Evolutionary conservation across 169 alveolate genomes (phyloP).

Genomic region (Perkinsus marinus): DNA sequence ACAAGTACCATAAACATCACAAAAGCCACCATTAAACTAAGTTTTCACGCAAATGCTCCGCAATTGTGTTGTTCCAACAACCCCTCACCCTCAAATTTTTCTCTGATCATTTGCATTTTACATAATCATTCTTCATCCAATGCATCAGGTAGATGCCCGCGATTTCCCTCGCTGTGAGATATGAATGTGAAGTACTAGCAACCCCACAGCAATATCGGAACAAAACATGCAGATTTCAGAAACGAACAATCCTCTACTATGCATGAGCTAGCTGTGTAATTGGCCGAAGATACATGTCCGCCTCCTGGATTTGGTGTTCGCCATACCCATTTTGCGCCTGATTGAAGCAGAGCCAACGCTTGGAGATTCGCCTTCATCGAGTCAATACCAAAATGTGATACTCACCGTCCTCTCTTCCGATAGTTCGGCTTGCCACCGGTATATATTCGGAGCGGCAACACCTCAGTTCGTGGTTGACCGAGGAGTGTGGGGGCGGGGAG

Average conservation of each 20-base stretch:
- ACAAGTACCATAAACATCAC: neutral
- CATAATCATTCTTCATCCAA: no score
- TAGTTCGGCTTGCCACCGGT: neutral
- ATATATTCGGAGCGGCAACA: neutral
- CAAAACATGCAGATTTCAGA: no score
- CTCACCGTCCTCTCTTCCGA: neutral
- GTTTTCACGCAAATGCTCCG: neutral
- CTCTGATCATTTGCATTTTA: no score
- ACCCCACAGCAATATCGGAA: no score
- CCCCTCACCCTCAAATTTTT: no score
- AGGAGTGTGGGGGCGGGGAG: no score
- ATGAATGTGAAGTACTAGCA: no score
- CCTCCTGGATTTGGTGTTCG: neutral
- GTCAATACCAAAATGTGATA: neutral
- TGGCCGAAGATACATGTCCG: neutral
- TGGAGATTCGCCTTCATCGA: no score
- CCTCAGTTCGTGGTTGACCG: neutral
- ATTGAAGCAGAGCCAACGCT: neutral
- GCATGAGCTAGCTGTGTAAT: neutral
- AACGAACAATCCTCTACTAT: no score
- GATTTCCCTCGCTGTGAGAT: no score
- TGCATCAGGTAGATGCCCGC: no score
- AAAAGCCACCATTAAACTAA: neutral
- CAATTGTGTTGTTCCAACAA: no score
- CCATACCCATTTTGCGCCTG: neutral